Percentiles rank a stretch among this genome's conserved stretches.
Conservation (phyloP, 2,329 filamentous ascomycete species). For the Xylariales sp. region DNA sequence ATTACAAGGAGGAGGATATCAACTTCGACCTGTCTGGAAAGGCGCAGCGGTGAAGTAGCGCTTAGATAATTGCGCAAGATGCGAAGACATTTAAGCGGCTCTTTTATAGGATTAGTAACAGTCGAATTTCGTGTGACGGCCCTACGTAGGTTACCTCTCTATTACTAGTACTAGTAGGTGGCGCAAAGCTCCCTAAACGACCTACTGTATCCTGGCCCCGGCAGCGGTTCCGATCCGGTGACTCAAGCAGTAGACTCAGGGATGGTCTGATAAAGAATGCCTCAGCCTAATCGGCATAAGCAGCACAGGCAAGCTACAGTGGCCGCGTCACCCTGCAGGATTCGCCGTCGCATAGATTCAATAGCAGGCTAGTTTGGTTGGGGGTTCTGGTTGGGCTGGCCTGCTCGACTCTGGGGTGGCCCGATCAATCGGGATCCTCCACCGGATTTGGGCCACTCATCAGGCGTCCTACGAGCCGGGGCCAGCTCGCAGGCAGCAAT, state of each 20-base stretch:
- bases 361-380: slow-evolving; percentile 13
- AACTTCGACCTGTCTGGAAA: slow-evolving; percentile 65
- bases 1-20: slow-evolving; percentile 79
- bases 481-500: slow-evolving; percentile 26
- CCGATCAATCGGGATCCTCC: slow-evolving; percentile 29
- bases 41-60: slow-evolving; percentile 24
- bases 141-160: slow-evolving; percentile 1
- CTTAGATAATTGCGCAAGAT: slow-evolving; percentile 12
- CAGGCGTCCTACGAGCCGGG: slow-evolving; percentile 14
- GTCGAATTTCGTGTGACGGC: background rate
- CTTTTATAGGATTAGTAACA: slow-evolving; percentile 13
- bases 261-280: background rate
- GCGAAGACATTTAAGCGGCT: slow-evolving; percentile 3
- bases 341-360: slow-evolving; percentile 9
- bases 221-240: slow-evolving; percentile 8
- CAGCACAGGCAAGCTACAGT: background rate
- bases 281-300: background rate
- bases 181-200: background rate
- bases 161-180: background rate
- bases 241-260: background rate
- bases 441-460: slow-evolving; percentile 20
- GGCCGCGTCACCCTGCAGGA: slow-evolving; percentile 37
- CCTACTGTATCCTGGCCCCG: background rate
- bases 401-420: slow-evolving; percentile 24
- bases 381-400: slow-evolving; percentile 15